Conservation (phyloP, 768 basidiomycete genomes). For the Podaxis sp. region DNA sequence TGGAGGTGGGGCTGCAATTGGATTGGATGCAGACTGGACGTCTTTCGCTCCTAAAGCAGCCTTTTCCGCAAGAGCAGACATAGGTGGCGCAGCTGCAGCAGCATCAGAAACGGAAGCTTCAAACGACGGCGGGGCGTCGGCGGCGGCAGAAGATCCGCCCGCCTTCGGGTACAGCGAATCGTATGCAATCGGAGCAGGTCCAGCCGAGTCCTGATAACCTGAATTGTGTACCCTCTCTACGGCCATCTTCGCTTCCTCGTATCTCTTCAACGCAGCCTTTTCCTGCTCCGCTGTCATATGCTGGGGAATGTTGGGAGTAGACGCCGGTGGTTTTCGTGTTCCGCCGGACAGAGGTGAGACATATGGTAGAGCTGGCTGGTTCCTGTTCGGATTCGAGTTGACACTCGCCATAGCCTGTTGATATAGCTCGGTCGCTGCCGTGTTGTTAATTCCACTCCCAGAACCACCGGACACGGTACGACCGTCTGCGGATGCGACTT, state of each 20-base stretch:
- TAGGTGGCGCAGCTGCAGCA: conserved; percentile 30
- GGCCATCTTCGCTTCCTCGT: conserved; percentile 67
- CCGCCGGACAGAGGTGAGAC: conserved; percentile 13
- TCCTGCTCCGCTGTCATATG: conserved; percentile 69
- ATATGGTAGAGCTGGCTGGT: conserved; percentile 16
- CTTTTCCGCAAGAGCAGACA: conserved; percentile 55
- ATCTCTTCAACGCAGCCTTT: conserved; percentile 64
- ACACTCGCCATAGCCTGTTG: conserved; percentile 15
- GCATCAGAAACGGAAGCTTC: conserved; percentile 35
- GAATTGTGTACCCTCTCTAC: conserved; percentile 53
- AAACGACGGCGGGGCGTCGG: conserved; percentile 42
- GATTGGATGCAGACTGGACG: conserved; percentile 28
- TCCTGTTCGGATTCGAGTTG: conserved; percentile 11
- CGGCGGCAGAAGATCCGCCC: conserved; percentile 24
- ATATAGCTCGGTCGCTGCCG: conserved; percentile 11
- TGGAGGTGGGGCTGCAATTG: conserved; percentile 3
- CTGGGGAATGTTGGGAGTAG: conserved; percentile 30
- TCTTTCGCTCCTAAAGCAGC: conserved; percentile 62
- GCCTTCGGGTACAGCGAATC: conserved; percentile 52
- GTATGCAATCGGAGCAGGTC: conserved; percentile 49
- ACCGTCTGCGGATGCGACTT: conserved; percentile 14
- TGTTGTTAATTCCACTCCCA: conserved; percentile 8
- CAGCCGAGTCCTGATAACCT: conserved; percentile 16
- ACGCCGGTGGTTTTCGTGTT: conserved; percentile 18
- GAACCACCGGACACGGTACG: neutral